phyloP scores from a whole-genome alignment of 352 stramenopile genomes.

The Phytopythium mirpurense region DNA sequence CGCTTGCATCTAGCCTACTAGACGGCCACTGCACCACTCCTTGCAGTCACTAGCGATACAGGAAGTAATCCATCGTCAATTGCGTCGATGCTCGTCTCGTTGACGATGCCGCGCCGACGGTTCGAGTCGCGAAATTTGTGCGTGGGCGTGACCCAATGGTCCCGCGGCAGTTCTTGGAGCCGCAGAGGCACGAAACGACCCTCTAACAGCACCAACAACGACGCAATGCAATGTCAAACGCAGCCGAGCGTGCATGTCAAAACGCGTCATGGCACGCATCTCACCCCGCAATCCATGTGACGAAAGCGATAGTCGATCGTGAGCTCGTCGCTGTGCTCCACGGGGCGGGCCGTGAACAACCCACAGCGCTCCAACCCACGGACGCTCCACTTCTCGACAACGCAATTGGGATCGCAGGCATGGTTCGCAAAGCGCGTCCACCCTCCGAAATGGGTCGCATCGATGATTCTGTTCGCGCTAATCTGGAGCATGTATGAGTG shows the following conservation, averaged over 20 bases:
- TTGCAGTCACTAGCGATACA: no score
- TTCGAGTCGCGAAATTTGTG: no score
- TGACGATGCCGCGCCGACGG: no score
- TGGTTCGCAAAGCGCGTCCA: background rate
- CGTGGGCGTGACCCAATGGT: no score
- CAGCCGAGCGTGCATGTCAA: no score
- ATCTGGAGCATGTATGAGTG: slow-evolving; percentile 1
- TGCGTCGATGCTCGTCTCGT: no score
- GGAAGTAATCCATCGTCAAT: no score
- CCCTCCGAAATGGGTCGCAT: background rate
- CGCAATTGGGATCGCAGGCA: background rate
- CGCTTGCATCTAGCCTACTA: no score
- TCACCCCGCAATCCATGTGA: background rate
- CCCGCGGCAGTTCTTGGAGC: background rate
- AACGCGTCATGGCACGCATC: no score
- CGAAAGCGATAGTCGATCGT: background rate
- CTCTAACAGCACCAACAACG: no score
- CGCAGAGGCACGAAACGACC: background rate
- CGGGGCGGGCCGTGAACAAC: background rate
- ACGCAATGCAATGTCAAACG: no score
- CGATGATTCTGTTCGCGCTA: background rate
- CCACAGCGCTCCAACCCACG: background rate
- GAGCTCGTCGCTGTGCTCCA: background rate
- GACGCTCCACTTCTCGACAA: background rate
- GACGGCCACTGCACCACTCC: no score